Evolutionary conservation across 192 early-diverging fungal species (phyloP).

Genomic region (Polychytrium aggregatum): DNA sequence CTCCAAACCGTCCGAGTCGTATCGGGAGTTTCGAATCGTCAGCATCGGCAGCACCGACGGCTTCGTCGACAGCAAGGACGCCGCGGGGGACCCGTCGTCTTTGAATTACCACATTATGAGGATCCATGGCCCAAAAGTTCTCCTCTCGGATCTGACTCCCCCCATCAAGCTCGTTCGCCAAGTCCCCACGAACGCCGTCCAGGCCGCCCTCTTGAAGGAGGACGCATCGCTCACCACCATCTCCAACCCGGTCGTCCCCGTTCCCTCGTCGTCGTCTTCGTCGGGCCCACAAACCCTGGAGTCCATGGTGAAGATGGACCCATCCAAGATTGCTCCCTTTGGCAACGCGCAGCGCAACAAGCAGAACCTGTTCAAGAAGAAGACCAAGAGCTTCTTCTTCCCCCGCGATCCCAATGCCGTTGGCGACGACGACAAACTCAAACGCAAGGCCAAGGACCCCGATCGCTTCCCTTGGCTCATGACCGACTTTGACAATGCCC

Average conservation of each 20-base stretch:
- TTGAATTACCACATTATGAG: slow-evolving; percentile 31
- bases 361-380: slow-evolving; percentile 35
- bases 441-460: slow-evolving; percentile 15
- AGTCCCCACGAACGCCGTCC: slow-evolving; percentile 18
- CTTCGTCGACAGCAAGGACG: too few relatives aligned
- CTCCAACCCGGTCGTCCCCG: background rate
- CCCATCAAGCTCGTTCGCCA: slow-evolving; percentile 21
- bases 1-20: too few relatives aligned
- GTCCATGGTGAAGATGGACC: slow-evolving; percentile 14
- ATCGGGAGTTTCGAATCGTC: too few relatives aligned
- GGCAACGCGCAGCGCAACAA: slow-evolving; percentile 15
- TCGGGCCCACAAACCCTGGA: background rate
- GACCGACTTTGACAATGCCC: slow-evolving; percentile 11
- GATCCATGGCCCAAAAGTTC: slow-evolving; percentile 9
- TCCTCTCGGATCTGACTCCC: slow-evolving; percentile 10
- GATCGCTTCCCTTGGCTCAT: slow-evolving; percentile 34
- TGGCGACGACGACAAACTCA: slow-evolving; percentile 4
- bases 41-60: too few relatives aligned
- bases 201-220: background rate
- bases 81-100: too few relatives aligned
- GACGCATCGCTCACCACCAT: background rate
- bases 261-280: too few relatives aligned
- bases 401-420: slow-evolving; percentile 12
- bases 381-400: slow-evolving; percentile 27
- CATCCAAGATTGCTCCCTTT: slow-evolving; percentile 11